Base-by-base conservation (phyloP, 2,329 filamentous ascomycete genomes). In the Aspergillus thermomutatus region DNA sequence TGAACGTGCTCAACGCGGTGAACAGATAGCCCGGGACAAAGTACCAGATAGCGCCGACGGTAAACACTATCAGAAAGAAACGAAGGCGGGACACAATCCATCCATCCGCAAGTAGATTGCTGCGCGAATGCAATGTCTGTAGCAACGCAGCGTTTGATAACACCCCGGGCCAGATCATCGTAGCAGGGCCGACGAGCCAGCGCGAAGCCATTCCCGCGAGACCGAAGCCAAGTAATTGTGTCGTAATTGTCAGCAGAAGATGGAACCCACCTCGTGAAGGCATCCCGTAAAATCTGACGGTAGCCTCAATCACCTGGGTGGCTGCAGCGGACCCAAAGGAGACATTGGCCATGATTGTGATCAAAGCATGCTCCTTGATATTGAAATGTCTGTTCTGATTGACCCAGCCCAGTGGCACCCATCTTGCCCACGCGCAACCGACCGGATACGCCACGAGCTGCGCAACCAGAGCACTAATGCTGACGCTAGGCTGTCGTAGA, bases 1-100 rank as follows among this genome's bases (percentile, higher is more conserved):
- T 86, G 64, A 91, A 90, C 5, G 86, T 82, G 63, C 85, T 88
- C 11, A 91, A 75, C 26, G 83, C 89, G 60, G 88, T 86, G 50
- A 85, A 87, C 5, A 91, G 75, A 60, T 85, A 89, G 0, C 86
- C 87, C 0, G 87, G 87, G 26, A 71, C 59, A 55, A 75, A 75
- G 50, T 75, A 75, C 71, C 73, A 75, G 27, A 69, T 54, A 3
- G 68, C 66, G 2, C 72, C 67, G 2, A 54, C 66, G 14, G 67
- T 19, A 25, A 73, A 72, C 7, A 76, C 64, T 11, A 72, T 55
- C 8, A 73, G 62, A 55, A 77, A 75, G 55, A 73, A 74, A 17
- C 68, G 71, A 8, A 73, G 66, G 5, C 74, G 69, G 8, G 72
- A 69, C 11, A 76, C 72, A 2, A 53, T 63, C 74, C 74, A 77